These are phyloP conservation scores for Tetrahymena borealis DNA, from an alignment of 73 alveolate species.

Conservation along the genomic window DNA sequence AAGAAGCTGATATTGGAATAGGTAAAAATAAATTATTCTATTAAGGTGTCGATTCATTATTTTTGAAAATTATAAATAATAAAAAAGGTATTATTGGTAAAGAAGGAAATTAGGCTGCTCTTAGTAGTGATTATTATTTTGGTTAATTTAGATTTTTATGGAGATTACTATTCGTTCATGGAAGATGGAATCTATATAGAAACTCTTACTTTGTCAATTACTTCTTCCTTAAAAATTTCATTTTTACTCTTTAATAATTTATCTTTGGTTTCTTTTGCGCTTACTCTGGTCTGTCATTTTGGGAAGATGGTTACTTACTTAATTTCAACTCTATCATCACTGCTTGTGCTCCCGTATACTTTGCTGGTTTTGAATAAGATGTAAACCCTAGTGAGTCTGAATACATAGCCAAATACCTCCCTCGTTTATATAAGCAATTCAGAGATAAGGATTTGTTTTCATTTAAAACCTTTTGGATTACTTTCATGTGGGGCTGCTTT, in stretches of 20 bases:
- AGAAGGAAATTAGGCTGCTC: conserved; percentile 98
- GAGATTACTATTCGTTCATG: conserved; percentile 87
- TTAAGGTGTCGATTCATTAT: too few species aligned
- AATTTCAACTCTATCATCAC: conserved; percentile 91
- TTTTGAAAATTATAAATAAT: background rate
- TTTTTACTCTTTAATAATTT: conserved; percentile 69
- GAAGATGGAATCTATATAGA: conserved; percentile 84
- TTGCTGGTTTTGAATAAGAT: conserved; percentile 27
- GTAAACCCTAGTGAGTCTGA: background rate
- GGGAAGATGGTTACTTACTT: conserved; percentile 87
- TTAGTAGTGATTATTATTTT: conserved; percentile 89
- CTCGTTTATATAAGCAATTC: background rate
- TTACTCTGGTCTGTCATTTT: conserved; percentile 78
- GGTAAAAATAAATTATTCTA: conserved; percentile 49
- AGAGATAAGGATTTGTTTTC: background rate
- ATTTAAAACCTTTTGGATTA: background rate
- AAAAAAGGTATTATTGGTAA: conserved; percentile 71
- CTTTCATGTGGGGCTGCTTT: background rate
- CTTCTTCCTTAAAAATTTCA: conserved; percentile 93
- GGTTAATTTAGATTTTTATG: conserved; percentile 86
- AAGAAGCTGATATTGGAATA: conserved; percentile 96
- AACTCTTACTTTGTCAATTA: conserved; percentile 80
- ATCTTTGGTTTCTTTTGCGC: conserved; percentile 72
- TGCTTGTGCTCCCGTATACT: conserved; percentile 51
- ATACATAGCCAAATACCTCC: background rate